Percentiles rank a stretch among this genome's conserved stretches.
Conservation (phyloP, 2,329 filamentous ascomycete genomes). For the Fusarium pseudonygamai region DNA sequence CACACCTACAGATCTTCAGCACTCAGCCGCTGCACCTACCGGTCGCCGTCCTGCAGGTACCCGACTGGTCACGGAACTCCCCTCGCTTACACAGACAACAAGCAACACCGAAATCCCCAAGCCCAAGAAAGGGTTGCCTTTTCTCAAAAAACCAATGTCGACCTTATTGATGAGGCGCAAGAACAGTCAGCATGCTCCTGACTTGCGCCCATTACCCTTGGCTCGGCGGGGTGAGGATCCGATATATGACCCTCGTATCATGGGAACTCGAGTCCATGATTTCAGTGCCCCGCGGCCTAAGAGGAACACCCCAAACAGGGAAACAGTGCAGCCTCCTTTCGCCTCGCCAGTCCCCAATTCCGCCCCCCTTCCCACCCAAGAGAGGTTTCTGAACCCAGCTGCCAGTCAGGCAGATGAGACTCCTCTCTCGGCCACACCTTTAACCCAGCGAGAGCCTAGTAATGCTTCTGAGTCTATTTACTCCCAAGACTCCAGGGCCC, state of each 20-base stretch:
- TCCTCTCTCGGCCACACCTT: slow-evolving; percentile 26
- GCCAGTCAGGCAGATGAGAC: slow-evolving; percentile 6
- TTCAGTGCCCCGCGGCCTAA: slow-evolving; percentile 69
- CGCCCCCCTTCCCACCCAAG: slow-evolving; percentile 26
- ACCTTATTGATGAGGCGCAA: slow-evolving; percentile 67
- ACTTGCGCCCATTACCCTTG: slow-evolving; percentile 54
- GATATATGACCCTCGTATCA: slow-evolving; percentile 70
- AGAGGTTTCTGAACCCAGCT: slow-evolving; percentile 15
- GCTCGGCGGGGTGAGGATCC: slow-evolving; percentile 54
- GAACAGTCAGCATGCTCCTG: slow-evolving; percentile 59
- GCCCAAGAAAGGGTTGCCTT: slow-evolving; percentile 64
- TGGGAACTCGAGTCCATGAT: slow-evolving; percentile 71
- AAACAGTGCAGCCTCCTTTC: slow-evolving; percentile 17
- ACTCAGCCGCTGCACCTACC: slow-evolving; percentile 39
- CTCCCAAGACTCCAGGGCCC: slow-evolving; percentile 41
- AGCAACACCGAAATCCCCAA: slow-evolving; percentile 53
- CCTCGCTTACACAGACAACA: slow-evolving; percentile 44
- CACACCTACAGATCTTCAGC: slow-evolving; percentile 60
- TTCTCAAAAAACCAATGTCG: slow-evolving; percentile 69
- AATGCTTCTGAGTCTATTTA: slow-evolving; percentile 47
- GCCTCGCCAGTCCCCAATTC: slow-evolving; percentile 24
- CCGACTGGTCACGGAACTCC: slow-evolving; percentile 52
- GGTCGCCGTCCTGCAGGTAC: slow-evolving; percentile 57
- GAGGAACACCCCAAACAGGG: slow-evolving; percentile 37
- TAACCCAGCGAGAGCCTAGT: slow-evolving; percentile 42